Base-by-base conservation (phyloP, 768 basidiomycete species). In the Cyclocybe cylindracea region DNA sequence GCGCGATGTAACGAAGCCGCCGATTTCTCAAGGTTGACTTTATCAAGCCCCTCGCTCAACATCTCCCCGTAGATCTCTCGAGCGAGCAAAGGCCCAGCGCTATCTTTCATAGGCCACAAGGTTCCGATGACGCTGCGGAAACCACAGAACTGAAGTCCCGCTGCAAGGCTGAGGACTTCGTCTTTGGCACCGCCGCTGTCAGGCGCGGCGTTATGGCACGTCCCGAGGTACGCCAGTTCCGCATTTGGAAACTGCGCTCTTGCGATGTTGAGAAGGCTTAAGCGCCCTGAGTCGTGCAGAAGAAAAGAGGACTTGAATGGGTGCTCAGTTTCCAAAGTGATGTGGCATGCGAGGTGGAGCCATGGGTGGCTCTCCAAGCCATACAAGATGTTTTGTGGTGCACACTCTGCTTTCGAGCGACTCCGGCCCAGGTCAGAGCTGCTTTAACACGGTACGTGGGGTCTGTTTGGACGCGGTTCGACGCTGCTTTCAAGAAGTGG, bases 71-170 rank as follows among this genome's bases (percentile, higher is more conserved):
- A 44, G 10, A 44, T 31, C 3, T 44, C 14, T 5, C 43, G 19
- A 6, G 43, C 14, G 14, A 44, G 43, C 29, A 31, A 13, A 31
- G 43, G 43, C n/a, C 43, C 43, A 11, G 29, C 13, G n/a, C 9
- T 32, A 44, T 44, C 43, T 4, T 16, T 8, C 43, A 44, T 44
- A 8, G 43, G 14, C 43, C 43, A 44, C 29, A 44, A 32, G 3
- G 43, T 44, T 31, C 43, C 43, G 16, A 44, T 44, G 24, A 44
- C 43, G 34, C 16, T 19, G 43, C 43, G 19, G 34, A 11, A 44
- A 31, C 43, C 43, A 32, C 43, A 44, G 43, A 44, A 44, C 34
- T 44, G 43, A 29, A 44, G 43, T 11, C 16, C 43, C n/a, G 29
- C 43, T 44, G 43, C 43, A 31, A 44, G 43, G 14, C 43, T 44